Evolutionary conservation across 2,329 filamentous ascomycete genomes (phyloP).

Genomic region (Trichoderma sp.): DNA sequence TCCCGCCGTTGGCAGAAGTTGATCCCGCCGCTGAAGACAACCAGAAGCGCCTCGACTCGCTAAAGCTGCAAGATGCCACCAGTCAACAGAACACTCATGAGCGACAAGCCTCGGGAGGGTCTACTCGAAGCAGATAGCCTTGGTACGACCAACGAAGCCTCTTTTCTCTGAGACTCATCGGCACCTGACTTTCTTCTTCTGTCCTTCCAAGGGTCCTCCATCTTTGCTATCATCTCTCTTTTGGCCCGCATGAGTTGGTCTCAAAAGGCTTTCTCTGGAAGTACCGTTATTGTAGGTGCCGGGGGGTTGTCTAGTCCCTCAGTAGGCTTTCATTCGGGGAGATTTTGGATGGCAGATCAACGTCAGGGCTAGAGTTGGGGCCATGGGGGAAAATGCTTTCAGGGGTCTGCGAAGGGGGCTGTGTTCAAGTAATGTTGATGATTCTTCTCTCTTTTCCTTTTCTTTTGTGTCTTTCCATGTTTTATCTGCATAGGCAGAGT

Average conservation of each 20-base stretch:
- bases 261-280: not conserved
- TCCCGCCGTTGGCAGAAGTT: slow-evolving; percentile 68
- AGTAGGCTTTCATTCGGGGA: not conserved
- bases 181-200: not conserved
- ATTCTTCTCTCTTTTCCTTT: slow-evolving; percentile 15
- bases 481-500: slow-evolving; percentile 21
- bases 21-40: slow-evolving; percentile 81
- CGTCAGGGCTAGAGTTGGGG: slow-evolving; percentile 8
- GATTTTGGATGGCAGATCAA: slow-evolving; percentile 18
- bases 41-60: slow-evolving; percentile 82
- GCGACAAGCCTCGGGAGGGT: slow-evolving; percentile 62
- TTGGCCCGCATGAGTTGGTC: not conserved
- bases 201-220: slow-evolving; percentile 4
- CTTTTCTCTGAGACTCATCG: not conserved
- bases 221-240: not conserved
- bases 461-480: slow-evolving; percentile 16
- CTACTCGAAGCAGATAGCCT: slow-evolving; percentile 52
- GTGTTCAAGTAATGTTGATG: slow-evolving; percentile 27
- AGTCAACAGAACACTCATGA: slow-evolving; percentile 62
- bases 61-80: slow-evolving; percentile 80
- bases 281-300: not conserved
- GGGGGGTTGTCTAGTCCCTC: not conserved
- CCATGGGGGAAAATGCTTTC: not conserved
- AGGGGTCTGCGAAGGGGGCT: slow-evolving; percentile 1
- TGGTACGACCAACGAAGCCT: slow-evolving; percentile 11